Evolutionary conservation across 331 rosid species (phyloP).

Genomic region (Quercus tomentella): DNA sequence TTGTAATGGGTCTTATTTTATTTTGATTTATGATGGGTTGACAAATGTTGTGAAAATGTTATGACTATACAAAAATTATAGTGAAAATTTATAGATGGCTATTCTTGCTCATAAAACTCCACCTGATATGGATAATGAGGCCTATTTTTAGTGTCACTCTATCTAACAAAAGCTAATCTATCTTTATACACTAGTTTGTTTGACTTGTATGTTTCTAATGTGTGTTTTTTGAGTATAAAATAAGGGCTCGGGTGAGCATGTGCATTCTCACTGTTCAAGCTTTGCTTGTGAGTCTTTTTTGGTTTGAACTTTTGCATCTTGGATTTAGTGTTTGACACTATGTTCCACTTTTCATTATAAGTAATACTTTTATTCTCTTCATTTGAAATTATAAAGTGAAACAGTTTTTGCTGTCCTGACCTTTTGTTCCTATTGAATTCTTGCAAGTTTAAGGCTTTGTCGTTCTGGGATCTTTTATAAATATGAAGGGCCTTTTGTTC

Average conservation of each 20-base stretch:
- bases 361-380: not conserved
- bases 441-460: conserved; percentile 2
- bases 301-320: not conserved
- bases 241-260: conserved; percentile 16
- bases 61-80: too few relatives aligned
- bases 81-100: too few relatives aligned
- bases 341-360: not conserved
- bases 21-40: too few relatives aligned
- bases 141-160: too few relatives aligned
- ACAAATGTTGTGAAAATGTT: too few relatives aligned
- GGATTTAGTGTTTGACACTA: not conserved
- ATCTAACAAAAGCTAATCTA: too few relatives aligned
- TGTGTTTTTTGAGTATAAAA: too few relatives aligned
- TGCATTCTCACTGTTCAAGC: conserved; percentile 14
- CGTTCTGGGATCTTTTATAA: not conserved
- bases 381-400: not conserved
- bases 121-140: too few relatives aligned
- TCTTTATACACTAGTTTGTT: too few relatives aligned
- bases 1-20: too few relatives aligned
- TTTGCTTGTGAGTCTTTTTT: not conserved
- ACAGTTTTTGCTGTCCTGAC: not conserved
- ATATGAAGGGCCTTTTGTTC: conserved; percentile 30
- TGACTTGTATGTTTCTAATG: too few relatives aligned
- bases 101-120: too few relatives aligned
- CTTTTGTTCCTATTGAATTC: not conserved